Conservation (phyloP, 495 filamentous ascomycete genomes). For the Mycothermus thermophilus region DNA sequence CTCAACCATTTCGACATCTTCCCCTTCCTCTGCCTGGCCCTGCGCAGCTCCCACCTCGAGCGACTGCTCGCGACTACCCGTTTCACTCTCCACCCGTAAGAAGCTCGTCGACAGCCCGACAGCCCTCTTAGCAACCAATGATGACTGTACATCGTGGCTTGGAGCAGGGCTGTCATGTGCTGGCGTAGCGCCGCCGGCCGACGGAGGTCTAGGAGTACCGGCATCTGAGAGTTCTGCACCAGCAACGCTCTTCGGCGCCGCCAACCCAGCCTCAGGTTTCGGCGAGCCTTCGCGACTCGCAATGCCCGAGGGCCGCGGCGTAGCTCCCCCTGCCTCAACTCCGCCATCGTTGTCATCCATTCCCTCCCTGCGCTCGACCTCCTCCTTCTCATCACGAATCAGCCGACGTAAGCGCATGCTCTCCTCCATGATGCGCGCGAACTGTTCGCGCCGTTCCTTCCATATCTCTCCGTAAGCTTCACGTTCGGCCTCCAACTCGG, state of each 20-base stretch:
- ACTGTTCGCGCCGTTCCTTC: slow-evolving; percentile 75
- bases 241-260: slow-evolving; percentile 13
- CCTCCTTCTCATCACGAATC: slow-evolving; percentile 94
- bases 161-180: slow-evolving; percentile 38
- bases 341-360: slow-evolving; percentile 50
- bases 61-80: slow-evolving; percentile 21
- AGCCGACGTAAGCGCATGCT: slow-evolving; percentile 69
- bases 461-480: slow-evolving; percentile 70
- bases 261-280: slow-evolving; percentile 25
- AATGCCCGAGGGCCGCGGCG: slow-evolving; percentile 25
- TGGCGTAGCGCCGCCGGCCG: slow-evolving; percentile 50
- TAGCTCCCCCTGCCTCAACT: slow-evolving; percentile 16
- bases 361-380: slow-evolving; percentile 57
- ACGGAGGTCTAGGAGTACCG: slow-evolving; percentile 35
- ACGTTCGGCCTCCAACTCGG: slow-evolving; percentile 72
- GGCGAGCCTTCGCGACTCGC: slow-evolving; percentile 27
- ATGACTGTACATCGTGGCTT: too few relatives aligned
- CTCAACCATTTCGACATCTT: slow-evolving; percentile 46
- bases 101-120: slow-evolving; percentile 32
- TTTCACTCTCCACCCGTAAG: slow-evolving; percentile 29
- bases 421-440: slow-evolving; percentile 82
- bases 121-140: too few relatives aligned
- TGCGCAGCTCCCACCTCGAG: slow-evolving; percentile 24
- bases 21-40: slow-evolving; percentile 45
- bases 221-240: slow-evolving; percentile 26